Percentiles rank a stretch among this genome's conserved stretches.
Conservation (phyloP, 192 early-diverging fungal species). For the Podila epicladia region DNA sequence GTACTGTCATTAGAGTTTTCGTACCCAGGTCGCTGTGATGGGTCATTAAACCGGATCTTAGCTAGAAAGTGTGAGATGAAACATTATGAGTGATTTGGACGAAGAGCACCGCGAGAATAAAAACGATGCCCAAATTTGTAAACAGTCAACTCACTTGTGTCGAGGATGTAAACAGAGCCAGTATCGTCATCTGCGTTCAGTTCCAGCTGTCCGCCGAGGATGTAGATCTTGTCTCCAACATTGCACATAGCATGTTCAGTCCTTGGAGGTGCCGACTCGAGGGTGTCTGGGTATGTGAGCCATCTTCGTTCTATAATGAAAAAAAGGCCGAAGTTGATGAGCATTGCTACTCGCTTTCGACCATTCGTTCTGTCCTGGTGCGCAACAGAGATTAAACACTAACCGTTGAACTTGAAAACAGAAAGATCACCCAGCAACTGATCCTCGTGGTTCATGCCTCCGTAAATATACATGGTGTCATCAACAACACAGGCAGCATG, state of each 20-base stretch:
- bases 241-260: conserved; percentile 55
- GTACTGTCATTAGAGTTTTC: conserved; percentile 21
- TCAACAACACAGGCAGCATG: conserved; percentile 54
- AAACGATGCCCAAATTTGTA: not conserved
- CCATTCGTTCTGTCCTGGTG: no score
- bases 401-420: conserved; percentile 62
- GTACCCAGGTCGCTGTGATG: conserved; percentile 22
- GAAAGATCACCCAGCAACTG: conserved; percentile 59
- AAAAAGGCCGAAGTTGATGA: not conserved
- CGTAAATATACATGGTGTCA: conserved; percentile 66
- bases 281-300: conserved; percentile 67
- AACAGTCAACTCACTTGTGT: conserved; percentile 28
- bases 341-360: no score
- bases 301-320: conserved; percentile 55
- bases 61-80: not conserved
- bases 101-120: not conserved
- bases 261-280: conserved; percentile 58
- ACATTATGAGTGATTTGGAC: not conserved
- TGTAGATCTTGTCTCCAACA: conserved; percentile 57
- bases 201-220: conserved; percentile 64
- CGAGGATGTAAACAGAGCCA: conserved; percentile 35
- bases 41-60: conserved; percentile 45
- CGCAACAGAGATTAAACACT: not conserved
- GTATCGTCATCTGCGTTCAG: conserved; percentile 36
- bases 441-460: conserved; percentile 56